Evolutionary conservation across 2,329 filamentous ascomycete genomes (phyloP).

Genomic region (Aspergillus proliferans): DNA sequence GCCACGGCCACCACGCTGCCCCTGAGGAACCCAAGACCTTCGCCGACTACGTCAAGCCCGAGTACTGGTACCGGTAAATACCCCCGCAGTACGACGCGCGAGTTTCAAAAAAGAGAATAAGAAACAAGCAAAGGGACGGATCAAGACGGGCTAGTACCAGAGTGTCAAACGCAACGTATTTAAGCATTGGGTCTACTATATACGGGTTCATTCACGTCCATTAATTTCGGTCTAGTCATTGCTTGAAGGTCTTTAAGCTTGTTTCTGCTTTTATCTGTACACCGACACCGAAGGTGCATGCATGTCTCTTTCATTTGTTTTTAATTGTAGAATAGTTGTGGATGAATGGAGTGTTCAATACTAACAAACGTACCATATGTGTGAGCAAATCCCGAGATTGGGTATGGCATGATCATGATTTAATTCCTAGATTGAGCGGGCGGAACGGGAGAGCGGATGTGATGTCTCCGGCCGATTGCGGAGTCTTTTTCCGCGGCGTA

Average conservation of each 20-base stretch:
- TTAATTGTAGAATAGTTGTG: slow-evolving; percentile 19
- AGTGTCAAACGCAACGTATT: no score
- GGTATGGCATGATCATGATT: not conserved
- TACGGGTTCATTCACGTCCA: not conserved
- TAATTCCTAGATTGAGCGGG: not conserved
- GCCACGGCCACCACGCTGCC: slow-evolving; percentile 39
- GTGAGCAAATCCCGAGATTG: not conserved
- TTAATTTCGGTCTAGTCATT: not conserved
- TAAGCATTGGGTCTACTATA: not conserved
- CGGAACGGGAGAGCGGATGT: not conserved
- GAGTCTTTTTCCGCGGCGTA: not conserved
- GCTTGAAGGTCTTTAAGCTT: slow-evolving; percentile 1
- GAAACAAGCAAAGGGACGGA: not conserved
- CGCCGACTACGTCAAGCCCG: slow-evolving; percentile 88
- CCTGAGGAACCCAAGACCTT: slow-evolving; percentile 90
- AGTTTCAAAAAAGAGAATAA: not conserved
- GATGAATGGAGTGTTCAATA: slow-evolving; percentile 8
- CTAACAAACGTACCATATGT: no score
- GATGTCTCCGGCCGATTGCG: not conserved
- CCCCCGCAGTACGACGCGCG: slow-evolving; percentile 9
- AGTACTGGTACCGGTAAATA: slow-evolving; percentile 70
- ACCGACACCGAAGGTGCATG: not conserved
- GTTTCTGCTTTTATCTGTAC: not conserved
- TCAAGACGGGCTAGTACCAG: no score
- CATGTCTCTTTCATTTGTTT: slow-evolving; percentile 8